These are phyloP conservation scores for Jackrogersella multiformis DNA, from an alignment of 495 filamentous ascomycete genomes.

Conservation along the genomic window DNA sequence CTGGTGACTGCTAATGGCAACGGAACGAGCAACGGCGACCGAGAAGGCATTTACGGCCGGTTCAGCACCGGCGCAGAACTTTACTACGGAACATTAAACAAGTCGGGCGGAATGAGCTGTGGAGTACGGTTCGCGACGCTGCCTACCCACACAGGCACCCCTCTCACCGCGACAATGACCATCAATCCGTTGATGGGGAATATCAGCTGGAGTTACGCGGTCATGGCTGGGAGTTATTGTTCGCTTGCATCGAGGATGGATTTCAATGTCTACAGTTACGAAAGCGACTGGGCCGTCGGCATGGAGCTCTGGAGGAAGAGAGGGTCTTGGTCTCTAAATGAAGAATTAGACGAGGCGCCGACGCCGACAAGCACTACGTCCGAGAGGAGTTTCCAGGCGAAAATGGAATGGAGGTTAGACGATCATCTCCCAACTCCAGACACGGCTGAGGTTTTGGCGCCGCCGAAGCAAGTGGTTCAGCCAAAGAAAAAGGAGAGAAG, in stretches of 20 bases:
- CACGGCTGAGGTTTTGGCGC: constrained; percentile 56
- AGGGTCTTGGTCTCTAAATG: constrained; percentile 52
- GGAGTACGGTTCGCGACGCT: constrained; percentile 91
- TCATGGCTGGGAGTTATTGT: constrained; percentile 81
- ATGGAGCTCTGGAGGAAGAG: constrained; percentile 84
- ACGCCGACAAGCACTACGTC: constrained; percentile 1
- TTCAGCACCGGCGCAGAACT: constrained; percentile 90
- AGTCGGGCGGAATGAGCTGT: constrained; percentile 79
- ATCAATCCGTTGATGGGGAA: constrained; percentile 94
- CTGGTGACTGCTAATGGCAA: constrained; percentile 24
- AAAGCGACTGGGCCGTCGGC: constrained; percentile 89
- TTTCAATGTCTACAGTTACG: constrained; percentile 98
- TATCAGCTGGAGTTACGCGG: constrained; percentile 86
- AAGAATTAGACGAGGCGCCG: constrained; percentile 48
- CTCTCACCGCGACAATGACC: constrained; percentile 90
- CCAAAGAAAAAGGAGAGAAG: constrained; percentile 55
- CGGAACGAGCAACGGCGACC: constrained; percentile 42
- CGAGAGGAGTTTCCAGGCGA: constrained; percentile 61
- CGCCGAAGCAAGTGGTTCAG: constrained; percentile 40
- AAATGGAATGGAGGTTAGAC: constrained; percentile 64
- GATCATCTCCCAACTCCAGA: constrained; percentile 22
- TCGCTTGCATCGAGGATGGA: constrained; percentile 90
- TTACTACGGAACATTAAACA: constrained; percentile 93
- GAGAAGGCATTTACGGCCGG: constrained; percentile 67
- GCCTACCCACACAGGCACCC: constrained; percentile 83